These are phyloP conservation scores for Wickerhamiella australiensis DNA, from an alignment of 805 yeast genomes.

Conservation along the genomic window DNA sequence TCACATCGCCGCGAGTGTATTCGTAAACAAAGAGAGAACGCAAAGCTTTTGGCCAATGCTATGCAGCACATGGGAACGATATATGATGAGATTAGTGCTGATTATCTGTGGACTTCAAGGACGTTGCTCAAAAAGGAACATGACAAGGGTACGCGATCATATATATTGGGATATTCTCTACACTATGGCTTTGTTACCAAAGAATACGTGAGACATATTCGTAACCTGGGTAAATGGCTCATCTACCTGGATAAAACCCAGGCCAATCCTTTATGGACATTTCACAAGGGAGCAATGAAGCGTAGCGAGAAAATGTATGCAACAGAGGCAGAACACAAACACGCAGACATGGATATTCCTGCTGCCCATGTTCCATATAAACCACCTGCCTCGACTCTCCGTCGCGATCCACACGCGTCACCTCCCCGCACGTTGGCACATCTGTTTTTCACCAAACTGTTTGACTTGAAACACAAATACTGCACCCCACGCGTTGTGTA, in stretches of 20 bases:
- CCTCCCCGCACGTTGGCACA: conserved; percentile 25
- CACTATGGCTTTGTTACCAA: conserved; percentile 17
- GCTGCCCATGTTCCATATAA: not conserved
- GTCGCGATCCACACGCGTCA: conserved; percentile 25
- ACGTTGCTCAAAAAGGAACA: conserved; percentile 4
- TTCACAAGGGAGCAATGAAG: not conserved
- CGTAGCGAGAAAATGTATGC: not conserved
- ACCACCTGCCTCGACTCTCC: conserved; percentile 13
- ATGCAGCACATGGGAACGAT: conserved; percentile 10
- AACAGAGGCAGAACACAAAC: not conserved
- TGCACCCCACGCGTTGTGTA: not conserved
- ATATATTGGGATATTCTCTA: conserved; percentile 14
- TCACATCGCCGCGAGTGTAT: conserved; percentile 8
- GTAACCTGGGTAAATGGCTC: conserved; percentile 18
- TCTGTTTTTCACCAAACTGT: conserved; percentile 16
- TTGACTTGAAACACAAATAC: not conserved
- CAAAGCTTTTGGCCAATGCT: conserved; percentile 7
- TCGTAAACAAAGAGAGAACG: conserved; percentile 7
- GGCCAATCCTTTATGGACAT: conserved; percentile 16
- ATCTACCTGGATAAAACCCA: conserved; percentile 14
- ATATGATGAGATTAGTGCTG: conserved; percentile 11
- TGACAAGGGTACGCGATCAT: conserved; percentile 10
- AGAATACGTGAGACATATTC: conserved; percentile 17
- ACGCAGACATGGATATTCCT: conserved; percentile 8
- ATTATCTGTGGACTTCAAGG: conserved; percentile 9